Evolutionary conservation across 345 rosid species (phyloP).

Genomic region (Populus nigra): DNA sequence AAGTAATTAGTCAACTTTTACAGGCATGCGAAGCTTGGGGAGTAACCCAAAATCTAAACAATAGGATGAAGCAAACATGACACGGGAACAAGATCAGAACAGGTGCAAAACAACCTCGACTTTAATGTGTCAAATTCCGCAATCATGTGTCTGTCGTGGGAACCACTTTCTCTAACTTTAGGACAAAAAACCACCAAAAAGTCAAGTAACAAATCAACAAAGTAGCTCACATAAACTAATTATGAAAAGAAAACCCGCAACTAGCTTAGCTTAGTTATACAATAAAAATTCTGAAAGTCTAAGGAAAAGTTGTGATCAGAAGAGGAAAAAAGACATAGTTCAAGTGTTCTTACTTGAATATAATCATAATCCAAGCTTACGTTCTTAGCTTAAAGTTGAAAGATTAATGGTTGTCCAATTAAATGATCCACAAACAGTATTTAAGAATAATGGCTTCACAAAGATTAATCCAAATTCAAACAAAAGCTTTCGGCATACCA

Average conservation of each 20-base stretch:
- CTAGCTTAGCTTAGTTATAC: neutral
- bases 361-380: neutral
- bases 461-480: conserved; percentile 19
- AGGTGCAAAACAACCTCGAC: neutral
- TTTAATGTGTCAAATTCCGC: conserved; percentile 6
- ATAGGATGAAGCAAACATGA: neutral
- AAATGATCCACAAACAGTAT: neutral
- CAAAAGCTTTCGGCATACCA: conserved; percentile 23
- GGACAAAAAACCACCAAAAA: conserved; percentile 2
- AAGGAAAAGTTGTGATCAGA: neutral
- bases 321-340: neutral
- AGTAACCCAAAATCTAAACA: neutral
- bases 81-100: neutral
- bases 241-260: neutral
- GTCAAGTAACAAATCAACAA: conserved; percentile 4
- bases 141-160: conserved; percentile 27
- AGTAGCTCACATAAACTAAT: neutral
- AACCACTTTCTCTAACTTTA: conserved; percentile 20
- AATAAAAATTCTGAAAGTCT: neutral
- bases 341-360: neutral
- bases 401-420: neutral
- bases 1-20: neutral
- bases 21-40: neutral
- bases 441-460: neutral
- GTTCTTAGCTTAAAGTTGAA: neutral